Conservation (phyloP, 805 yeast species). For the Wickerhamomyces tratensis region DNA sequence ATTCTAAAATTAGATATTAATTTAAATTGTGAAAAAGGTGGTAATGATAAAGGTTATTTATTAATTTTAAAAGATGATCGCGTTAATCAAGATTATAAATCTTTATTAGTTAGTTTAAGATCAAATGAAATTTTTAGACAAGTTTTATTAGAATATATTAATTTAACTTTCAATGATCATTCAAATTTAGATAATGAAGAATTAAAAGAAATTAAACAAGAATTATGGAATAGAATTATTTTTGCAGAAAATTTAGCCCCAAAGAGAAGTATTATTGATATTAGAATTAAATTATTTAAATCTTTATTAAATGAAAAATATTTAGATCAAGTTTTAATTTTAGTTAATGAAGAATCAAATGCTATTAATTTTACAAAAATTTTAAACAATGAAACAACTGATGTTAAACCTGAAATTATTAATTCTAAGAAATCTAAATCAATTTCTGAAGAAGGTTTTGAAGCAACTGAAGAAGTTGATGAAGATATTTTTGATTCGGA, state of each 20-base stretch:
- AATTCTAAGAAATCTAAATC: not conserved
- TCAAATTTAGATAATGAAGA: constrained; percentile 12
- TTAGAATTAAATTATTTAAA: constrained; percentile 19
- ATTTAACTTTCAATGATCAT: constrained; percentile 14
- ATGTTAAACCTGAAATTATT: not conserved
- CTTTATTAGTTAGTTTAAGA: constrained; percentile 14
- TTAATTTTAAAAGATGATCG: constrained; percentile 15
- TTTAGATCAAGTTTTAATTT: constrained; percentile 9
- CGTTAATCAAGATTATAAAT: constrained; percentile 14
- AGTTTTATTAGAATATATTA: constrained; percentile 15
- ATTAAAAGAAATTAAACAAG: constrained; percentile 14
- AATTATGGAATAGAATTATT: constrained; percentile 14
- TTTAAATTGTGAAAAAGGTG: constrained; percentile 13
- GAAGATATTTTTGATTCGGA: constrained; percentile 2
- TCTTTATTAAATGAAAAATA: constrained; percentile 19
- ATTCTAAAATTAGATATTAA: constrained; percentile 10
- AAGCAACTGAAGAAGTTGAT: constrained; percentile 2
- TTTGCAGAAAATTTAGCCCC: constrained; percentile 17
- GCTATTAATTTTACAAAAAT: constrained; percentile 1
- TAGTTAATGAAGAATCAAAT: constrained; percentile 8
- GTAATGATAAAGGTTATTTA: constrained; percentile 15
- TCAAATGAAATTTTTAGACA: constrained; percentile 21
- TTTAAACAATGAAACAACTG: not conserved
- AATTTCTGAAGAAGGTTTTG: not conserved
- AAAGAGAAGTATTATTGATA: constrained; percentile 16